Conservation (phyloP, 2,329 filamentous ascomycete genomes). For the Biscogniauxia sp. region DNA sequence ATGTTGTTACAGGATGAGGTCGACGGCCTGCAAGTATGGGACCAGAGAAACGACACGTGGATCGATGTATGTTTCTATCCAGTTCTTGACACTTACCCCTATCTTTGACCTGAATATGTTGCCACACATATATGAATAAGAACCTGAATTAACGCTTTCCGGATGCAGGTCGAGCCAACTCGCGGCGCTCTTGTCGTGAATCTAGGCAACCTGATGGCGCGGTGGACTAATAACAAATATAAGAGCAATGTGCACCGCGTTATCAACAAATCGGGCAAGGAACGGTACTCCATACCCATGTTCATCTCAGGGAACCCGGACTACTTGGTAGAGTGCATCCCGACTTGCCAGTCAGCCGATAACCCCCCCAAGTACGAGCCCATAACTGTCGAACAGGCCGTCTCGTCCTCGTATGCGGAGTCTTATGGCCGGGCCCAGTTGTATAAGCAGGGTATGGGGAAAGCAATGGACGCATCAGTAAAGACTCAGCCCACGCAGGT, state of each 20-base stretch:
- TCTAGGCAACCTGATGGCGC: constrained; percentile 47
- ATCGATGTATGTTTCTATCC: no score
- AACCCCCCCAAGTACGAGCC: constrained; percentile 13
- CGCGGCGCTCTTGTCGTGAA: constrained; percentile 51
- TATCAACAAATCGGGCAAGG: constrained; percentile 47
- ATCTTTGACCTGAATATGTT: no score
- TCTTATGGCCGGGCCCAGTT: constrained; percentile 7
- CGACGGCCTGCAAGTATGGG: constrained; percentile 51
- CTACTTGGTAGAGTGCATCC: constrained; percentile 14
- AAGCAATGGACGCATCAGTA: no score
- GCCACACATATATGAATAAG: no score
- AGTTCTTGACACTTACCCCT: no score
- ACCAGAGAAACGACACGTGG: constrained; percentile 20
- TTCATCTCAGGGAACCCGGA: constrained; percentile 15
- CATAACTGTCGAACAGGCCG: constrained; percentile 11
- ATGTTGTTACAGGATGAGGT: constrained; percentile 51
- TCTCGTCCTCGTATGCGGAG: constrained; percentile 8
- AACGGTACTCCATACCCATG: constrained; percentile 46
- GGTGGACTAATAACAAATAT: constrained; percentile 52
- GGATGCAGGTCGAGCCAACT: constrained; percentile 39
- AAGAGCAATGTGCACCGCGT: constrained; percentile 54
- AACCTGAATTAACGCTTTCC: not conserved
- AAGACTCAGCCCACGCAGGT: no score
- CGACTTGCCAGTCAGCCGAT: constrained; percentile 4
- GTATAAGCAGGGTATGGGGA: constrained; percentile 1